A percentile compares a stretch with the other conserved stretches of the same genome.
Evolutionary conservation across 176 grass and related monocot genomes (phyloP).

Genomic region (Raddia distichophylla): DNA sequence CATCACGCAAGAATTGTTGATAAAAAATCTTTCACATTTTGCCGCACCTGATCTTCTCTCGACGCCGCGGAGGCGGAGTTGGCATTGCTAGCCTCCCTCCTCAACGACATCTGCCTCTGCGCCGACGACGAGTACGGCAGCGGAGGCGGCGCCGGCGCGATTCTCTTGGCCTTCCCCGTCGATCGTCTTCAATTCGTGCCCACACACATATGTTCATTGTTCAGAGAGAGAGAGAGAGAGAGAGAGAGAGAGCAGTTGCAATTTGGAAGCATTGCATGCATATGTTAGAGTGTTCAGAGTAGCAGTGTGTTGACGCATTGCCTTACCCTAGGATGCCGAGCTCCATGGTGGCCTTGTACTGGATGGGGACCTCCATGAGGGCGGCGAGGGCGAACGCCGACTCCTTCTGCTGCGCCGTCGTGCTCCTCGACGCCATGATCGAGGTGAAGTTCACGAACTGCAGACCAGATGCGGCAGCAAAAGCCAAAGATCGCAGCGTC

Average conservation of each 20-base stretch:
- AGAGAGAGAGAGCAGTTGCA: background rate
- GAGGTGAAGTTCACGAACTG: constrained; percentile 94
- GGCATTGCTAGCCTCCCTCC: constrained; percentile 36
- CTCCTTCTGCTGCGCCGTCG: constrained; percentile 67
- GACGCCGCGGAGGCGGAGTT: background rate
- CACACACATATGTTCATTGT: too few species aligned
- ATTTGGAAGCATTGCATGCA: too few species aligned
- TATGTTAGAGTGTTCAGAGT: background rate
- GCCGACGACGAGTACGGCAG: constrained; percentile 37
- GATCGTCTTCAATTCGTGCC: constrained; percentile 33
- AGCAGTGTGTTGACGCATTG: background rate
- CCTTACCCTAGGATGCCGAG: constrained; percentile 78
- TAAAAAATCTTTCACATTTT: background rate
- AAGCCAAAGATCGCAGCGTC: too few species aligned
- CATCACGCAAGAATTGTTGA: background rate
- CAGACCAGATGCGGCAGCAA: too few species aligned
- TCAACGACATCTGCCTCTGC: constrained; percentile 47
- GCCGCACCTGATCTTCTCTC: constrained; percentile 45
- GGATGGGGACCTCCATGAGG: constrained; percentile 92
- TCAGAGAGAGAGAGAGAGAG: background rate
- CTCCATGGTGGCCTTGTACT: constrained; percentile 93
- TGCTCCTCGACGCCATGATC: constrained; percentile 68
- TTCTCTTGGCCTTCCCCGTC: constrained; percentile 59
- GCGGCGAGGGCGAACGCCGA: constrained; percentile 84
- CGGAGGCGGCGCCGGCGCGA: constrained; percentile 61